Evolutionary conservation across 371 early-diverging fungal genomes (phyloP), one percentile per base, ranked within the genome.

Genomic region (Lichtheimia ornata): DNA sequence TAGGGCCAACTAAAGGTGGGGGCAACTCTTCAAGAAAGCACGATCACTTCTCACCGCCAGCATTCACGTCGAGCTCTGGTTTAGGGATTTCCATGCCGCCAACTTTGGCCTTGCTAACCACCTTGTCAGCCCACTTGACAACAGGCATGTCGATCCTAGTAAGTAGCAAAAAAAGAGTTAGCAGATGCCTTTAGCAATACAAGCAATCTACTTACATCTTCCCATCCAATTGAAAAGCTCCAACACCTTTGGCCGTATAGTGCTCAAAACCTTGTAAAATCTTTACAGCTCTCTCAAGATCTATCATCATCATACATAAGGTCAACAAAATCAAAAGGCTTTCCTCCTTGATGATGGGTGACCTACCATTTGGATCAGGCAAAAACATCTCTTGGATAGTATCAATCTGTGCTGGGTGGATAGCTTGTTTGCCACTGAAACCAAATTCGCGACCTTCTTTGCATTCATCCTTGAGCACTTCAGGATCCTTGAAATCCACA

Each of bases 401-500:
- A 15, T 90, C 89, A 22, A 95, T 82, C 67, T 97, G 97, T 5
- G 79, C 81, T 24, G 97, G 96, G 64, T 97, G 96, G 57, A 95
- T 93, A 4, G 94, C 95, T 72, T 95, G 95, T 78, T 97, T 97
- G 53, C 97, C 97, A 20, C 91, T 87, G 75, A 94, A 97, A 4
- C 95, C 97, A 88, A 94, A 93, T 53, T 88, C 81, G 18, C 89
- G 84, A 1, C 94, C 96, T 71, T 95, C 93, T 40, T 67, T 70
- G 67, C 93, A 89, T 73, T 95, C 97, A 47, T 91, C 92, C 22
- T 61, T 61, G 71, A 93, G 71, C 35, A 87, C 77, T 4, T 35
- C 35, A 9, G 35, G 35, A 35, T 35, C 9, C 11, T 35, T 35
- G 35, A 35, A 35, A 35, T 35, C 35, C 35, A 35, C 35, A 11